Percentiles rank a stretch among this genome's conserved stretches.
phyloP scores from a whole-genome alignment of 2,329 filamentous ascomycete species.

The Trichoderma sp. region DNA sequence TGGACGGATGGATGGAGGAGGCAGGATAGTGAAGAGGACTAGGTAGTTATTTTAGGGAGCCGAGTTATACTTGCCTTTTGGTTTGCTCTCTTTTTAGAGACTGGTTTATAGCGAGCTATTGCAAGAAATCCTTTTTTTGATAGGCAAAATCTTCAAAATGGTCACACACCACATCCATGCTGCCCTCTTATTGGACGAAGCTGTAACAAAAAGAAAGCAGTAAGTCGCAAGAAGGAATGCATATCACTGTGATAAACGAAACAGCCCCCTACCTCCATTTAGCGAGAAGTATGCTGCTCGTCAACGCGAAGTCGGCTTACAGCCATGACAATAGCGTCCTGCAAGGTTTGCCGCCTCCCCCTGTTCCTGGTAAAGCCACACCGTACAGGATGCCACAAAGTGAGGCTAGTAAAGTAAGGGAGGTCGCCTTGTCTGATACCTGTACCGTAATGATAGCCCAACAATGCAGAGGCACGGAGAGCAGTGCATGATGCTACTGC shows the following conservation, averaged over 20 bases:
- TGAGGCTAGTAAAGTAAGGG: background rate
- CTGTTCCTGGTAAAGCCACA: background rate
- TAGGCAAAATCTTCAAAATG: background rate
- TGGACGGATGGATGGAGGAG: background rate
- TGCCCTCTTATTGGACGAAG: background rate
- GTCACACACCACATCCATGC: background rate
- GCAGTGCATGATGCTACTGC: conserved; percentile 2
- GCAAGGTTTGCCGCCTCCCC: background rate
- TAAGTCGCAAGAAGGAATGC: background rate
- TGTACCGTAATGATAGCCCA: conserved; percentile 12
- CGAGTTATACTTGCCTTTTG: conserved; percentile 7
- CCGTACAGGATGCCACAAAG: background rate
- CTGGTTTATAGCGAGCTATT: conserved; percentile 21
- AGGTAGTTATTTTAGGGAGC: background rate
- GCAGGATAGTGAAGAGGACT: background rate
- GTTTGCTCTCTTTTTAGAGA: background rate
- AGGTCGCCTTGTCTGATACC: background rate
- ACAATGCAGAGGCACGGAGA: conserved; percentile 18
- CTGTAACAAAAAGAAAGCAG: background rate
- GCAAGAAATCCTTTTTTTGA: background rate
- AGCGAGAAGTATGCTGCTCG: background rate
- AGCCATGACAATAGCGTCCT: background rate
- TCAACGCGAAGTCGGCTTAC: background rate
- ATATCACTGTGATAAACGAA: background rate
- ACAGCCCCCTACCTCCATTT: background rate